Evolutionary conservation across 805 yeast genomes (phyloP), one percentile per base, ranked within the genome.

Genomic region (Saturnispora sanitii): DNA sequence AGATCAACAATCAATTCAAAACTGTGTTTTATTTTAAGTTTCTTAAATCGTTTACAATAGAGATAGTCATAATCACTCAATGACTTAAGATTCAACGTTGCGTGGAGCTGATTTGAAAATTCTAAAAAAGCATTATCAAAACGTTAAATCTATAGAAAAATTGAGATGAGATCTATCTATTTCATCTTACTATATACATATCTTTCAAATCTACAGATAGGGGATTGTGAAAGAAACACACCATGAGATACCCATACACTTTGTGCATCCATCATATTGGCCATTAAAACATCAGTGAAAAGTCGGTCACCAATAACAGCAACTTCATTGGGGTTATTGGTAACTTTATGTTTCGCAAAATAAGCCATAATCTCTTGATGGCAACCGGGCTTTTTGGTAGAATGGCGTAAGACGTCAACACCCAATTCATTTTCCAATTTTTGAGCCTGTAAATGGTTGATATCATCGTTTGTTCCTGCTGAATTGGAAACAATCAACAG

Each of bases 251-350:
- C 55, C 96, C 97, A 92, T 3, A 86, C 68, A 0, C 90, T 83
- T 60, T 76, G 74, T 0, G 92, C 67, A 0, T 94, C 95, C 94
- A 90, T 86, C 68, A 79, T 67, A 52, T 92, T 90, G 16, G 96
- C 96, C 95, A 92, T 83, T 39, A 88, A 62, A 41, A 92, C 73
- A 58, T 92, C 98, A 0, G 98, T 92, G 61, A 87, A 77, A 20
- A 92, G 67, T 29, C 98, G 64, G 52, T 92, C 98, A 0, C 98
- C 98, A 9, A 92, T 74, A 5, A 92, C 79, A 0, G 85, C 90
- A 13, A 92, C 77, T 48, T 87, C 82, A 13, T 67, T 55, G 0
- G 88, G 75, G 4, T 57, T 44, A 9, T 58, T 54, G 2, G 68
- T 60, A 47, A 75, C 51, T 35, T 67, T 73, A n/a, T 72, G 66